Conservation (phyloP, 805 yeast genomes). For the Cephaloascus fragrans region DNA sequence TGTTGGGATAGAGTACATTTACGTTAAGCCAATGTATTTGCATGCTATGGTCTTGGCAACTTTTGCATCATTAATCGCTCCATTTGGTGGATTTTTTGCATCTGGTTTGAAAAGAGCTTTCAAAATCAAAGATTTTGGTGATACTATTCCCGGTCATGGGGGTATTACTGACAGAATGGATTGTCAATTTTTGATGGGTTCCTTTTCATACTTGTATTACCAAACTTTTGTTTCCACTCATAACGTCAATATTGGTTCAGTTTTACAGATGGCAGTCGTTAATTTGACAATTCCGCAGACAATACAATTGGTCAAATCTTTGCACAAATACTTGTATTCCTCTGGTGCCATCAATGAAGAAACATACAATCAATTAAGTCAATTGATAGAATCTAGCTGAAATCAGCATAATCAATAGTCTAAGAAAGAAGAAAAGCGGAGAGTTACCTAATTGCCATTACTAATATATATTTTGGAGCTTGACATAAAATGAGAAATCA, state of each 20-base stretch:
- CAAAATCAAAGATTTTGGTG: conserved; percentile 94
- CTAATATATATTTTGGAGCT: too few species aligned
- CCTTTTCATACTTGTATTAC: conserved; percentile 83
- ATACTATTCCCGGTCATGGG: conserved; percentile 98
- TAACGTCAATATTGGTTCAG: conserved; percentile 61
- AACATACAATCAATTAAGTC: not conserved
- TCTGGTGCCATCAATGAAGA: not conserved
- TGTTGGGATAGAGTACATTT: conserved; percentile 35
- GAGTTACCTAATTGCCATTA: too few species aligned
- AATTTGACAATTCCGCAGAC: conserved; percentile 62
- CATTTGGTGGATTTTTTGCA: conserved; percentile 97
- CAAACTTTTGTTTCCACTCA: conserved; percentile 81
- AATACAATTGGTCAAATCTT: conserved; percentile 45
- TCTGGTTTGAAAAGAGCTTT: conserved; percentile 96
- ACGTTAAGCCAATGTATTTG: conserved; percentile 79
- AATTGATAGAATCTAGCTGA: not conserved
- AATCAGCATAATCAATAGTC: too few species aligned
- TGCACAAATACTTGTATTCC: conserved; percentile 40
- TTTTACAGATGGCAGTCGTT: conserved; percentile 67
- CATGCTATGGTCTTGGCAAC: conserved; percentile 83
- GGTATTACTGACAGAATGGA: conserved; percentile 97
- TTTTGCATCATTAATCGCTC: conserved; percentile 94
- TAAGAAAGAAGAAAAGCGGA: too few species aligned
- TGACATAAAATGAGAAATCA: too few species aligned
- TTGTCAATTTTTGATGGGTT: conserved; percentile 97